Conservation (phyloP, 2,329 filamentous ascomycete genomes). For the Nemania abortiva region DNA sequence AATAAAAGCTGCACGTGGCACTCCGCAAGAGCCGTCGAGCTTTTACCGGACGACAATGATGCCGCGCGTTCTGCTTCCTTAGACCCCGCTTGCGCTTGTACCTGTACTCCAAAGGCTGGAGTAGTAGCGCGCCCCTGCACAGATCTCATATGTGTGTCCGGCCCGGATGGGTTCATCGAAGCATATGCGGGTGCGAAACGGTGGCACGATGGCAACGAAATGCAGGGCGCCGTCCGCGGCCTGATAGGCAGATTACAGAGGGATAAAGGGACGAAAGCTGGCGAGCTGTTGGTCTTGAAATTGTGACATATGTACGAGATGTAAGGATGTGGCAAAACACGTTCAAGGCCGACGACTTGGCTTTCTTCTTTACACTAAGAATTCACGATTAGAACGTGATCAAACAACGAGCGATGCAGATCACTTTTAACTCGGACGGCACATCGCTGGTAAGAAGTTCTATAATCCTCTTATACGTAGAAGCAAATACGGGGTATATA, state of each 20-base stretch:
- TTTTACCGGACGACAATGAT: slow-evolving; percentile 48
- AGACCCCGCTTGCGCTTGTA: slow-evolving; percentile 43
- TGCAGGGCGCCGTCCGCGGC: slow-evolving; percentile 80
- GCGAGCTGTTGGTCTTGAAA: slow-evolving; percentile 67
- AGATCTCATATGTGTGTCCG: slow-evolving; percentile 84
- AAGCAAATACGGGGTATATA: slow-evolving; percentile 28
- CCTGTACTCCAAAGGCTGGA: slow-evolving; percentile 39
- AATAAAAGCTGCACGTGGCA: slow-evolving; percentile 48
- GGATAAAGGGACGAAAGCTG: slow-evolving; percentile 50
- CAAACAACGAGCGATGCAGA: not conserved
- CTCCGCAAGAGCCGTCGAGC: slow-evolving; percentile 40
- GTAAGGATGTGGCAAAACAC: not conserved
- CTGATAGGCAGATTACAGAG: slow-evolving; percentile 71
- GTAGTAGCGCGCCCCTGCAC: slow-evolving; percentile 56
- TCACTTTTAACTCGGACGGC: not conserved
- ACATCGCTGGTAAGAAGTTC: not conserved
- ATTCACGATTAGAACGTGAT: not conserved
- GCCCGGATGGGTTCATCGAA: slow-evolving; percentile 89
- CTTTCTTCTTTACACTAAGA: not conserved
- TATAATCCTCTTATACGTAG: slow-evolving; percentile 20
- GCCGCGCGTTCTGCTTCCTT: slow-evolving; percentile 34
- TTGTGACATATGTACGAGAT: slow-evolving; percentile 51
- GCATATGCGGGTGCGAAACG: slow-evolving; percentile 84
- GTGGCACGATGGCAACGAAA: slow-evolving; percentile 78
- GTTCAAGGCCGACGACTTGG: not conserved